Percentiles rank a stretch among this genome's conserved stretches.
Conservation (phyloP, 2,329 filamentous ascomycete genomes). For the Chaetoscypha palmicola region DNA sequence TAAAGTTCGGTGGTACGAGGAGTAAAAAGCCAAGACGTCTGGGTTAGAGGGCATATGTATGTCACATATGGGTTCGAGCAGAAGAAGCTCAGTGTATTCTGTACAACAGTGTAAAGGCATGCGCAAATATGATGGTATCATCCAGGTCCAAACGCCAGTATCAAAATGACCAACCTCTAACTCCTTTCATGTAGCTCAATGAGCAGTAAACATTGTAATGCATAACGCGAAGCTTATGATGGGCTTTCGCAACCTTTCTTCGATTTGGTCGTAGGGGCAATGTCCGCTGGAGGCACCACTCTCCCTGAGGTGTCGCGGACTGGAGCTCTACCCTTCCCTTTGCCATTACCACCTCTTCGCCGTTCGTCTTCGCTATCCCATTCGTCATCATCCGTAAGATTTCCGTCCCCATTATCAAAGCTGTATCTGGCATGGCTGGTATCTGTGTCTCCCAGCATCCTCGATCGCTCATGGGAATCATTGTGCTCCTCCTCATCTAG, state of each 20-base stretch:
- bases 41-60: constrained; percentile 25
- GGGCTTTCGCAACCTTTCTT: constrained; percentile 12
- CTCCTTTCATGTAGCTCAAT: constrained; percentile 4
- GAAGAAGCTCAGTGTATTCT: constrained; percentile 16
- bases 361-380: constrained; percentile 43
- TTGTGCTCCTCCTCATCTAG: constrained; percentile 43
- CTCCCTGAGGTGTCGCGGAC: constrained; percentile 45
- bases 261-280: constrained; percentile 35
- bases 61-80: neutral
- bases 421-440: constrained; percentile 25
- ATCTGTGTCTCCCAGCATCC: constrained; percentile 44
- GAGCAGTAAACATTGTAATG: constrained; percentile 2
- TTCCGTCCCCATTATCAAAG: constrained; percentile 18
- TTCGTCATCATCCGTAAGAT: constrained; percentile 28
- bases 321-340: constrained; percentile 31
- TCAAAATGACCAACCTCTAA: constrained; percentile 10
- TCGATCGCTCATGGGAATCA: constrained; percentile 45
- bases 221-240: constrained; percentile 14
- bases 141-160: constrained; percentile 16
- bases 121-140: constrained; percentile 16
- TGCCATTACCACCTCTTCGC: constrained; percentile 30
- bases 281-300: constrained; percentile 45
- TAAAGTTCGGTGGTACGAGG: constrained; percentile 95
- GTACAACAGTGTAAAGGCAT: constrained; percentile 17
- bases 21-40: constrained; percentile 79